Conservation (phyloP, 805 yeast species). For the Metschnikowia vanudenii region DNA sequence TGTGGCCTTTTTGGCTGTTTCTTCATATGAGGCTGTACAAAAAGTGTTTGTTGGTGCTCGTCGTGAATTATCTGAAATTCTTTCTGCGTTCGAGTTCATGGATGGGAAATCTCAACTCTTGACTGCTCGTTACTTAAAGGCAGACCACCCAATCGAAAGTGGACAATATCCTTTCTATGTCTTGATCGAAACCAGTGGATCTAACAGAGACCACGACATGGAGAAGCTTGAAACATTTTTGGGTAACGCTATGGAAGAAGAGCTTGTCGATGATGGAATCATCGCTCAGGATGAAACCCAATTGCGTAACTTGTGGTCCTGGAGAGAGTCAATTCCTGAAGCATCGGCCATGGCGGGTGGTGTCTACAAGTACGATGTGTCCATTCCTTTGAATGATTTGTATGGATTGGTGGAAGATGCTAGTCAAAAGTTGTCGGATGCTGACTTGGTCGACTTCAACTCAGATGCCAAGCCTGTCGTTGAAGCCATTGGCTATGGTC, state of each 20-base stretch:
- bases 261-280: constrained; percentile 85
- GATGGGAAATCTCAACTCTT: constrained; percentile 67
- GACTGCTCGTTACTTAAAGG: constrained; percentile 58
- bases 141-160: constrained; percentile 75
- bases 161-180: constrained; percentile 82
- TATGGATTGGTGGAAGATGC: constrained; percentile 81
- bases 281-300: constrained; percentile 96
- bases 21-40: constrained; percentile 80
- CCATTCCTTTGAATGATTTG: constrained; percentile 78
- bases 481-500: constrained; percentile 95
- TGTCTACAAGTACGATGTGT: constrained; percentile 95
- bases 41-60: constrained; percentile 77
- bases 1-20: constrained; percentile 84
- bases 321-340: constrained; percentile 96
- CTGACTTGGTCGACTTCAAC: constrained; percentile 56
- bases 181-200: constrained; percentile 93
- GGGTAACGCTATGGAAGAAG: constrained; percentile 82
- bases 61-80: constrained; percentile 73
- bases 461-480: constrained; percentile 75
- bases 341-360: constrained; percentile 86
- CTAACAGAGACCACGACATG: constrained; percentile 90
- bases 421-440: constrained; percentile 54
- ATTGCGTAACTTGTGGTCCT: constrained; percentile 77
- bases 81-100: constrained; percentile 94
- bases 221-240: constrained; percentile 82